Evolutionary conservation across 164 flowering plant genomes (phyloP).

Genomic region (Brasenia schreberi): DNA sequence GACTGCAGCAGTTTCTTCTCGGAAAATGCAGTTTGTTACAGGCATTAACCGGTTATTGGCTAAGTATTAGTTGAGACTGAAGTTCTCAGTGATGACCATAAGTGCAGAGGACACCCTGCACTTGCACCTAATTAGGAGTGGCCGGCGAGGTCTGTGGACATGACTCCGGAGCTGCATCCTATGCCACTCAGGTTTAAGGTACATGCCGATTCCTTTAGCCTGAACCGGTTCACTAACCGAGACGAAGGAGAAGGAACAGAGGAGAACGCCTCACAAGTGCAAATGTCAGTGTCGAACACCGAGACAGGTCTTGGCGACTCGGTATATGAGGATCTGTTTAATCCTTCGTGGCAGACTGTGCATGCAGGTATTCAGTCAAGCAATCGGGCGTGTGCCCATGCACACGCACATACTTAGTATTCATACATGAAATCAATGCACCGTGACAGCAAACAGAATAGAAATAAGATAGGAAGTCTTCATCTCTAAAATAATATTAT

Average conservation of each 20-base stretch:
- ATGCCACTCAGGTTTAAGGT: constrained; percentile 46
- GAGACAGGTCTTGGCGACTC: constrained; percentile 23
- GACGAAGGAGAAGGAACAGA: constrained; percentile 37
- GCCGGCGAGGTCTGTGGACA: constrained; percentile 31
- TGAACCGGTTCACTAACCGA: constrained; percentile 29
- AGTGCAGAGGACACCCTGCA: constrained; percentile 18
- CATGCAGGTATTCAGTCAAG: too few relatives aligned
- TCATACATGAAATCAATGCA: too few relatives aligned
- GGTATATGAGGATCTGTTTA: background rate
- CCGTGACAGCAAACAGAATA: too few relatives aligned
- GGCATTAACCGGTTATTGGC: constrained; percentile 46
- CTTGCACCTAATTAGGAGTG: constrained; percentile 19
- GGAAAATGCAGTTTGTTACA: constrained; percentile 45
- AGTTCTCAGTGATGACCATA: constrained; percentile 39
- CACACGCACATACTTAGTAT: too few relatives aligned
- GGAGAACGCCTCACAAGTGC: constrained; percentile 35
- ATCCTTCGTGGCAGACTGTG: too few relatives aligned
- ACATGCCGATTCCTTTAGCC: constrained; percentile 23
- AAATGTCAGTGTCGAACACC: constrained; percentile 21
- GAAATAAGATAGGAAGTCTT: too few relatives aligned
- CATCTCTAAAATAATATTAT: too few relatives aligned
- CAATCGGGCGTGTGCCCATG: too few relatives aligned
- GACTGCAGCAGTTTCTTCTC: constrained; percentile 41
- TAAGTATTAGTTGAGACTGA: constrained; percentile 44
- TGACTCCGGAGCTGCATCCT: constrained; percentile 48